phyloP scores from a whole-genome alignment of 352 stramenopile species.

The Hyaloperonospora brassicae region DNA sequence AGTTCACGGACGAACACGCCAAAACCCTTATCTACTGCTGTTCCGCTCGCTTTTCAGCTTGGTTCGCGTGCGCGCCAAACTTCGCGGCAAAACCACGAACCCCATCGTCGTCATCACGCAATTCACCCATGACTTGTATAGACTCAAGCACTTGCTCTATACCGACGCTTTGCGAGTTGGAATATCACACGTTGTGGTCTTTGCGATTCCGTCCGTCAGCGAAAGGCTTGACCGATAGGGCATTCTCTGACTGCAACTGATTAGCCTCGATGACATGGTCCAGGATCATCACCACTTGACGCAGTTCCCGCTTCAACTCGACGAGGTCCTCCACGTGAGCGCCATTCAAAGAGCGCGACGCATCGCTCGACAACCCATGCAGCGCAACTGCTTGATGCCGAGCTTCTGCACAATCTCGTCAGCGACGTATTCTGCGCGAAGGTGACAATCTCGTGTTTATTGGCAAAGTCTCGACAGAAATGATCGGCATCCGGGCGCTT shows the following conservation, averaged over 20 bases:
- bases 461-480: conserved; percentile 71
- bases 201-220: conserved; percentile 70
- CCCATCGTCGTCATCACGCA: conserved; percentile 69
- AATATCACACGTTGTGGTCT: conserved; percentile 73
- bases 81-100: conserved; percentile 68
- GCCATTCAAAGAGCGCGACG: conserved; percentile 75
- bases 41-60: conserved; percentile 73
- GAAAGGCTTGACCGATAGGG: conserved; percentile 71
- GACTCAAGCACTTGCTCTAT: conserved; percentile 67
- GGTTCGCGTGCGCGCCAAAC: conserved; percentile 68
- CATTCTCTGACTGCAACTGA: conserved; percentile 80
- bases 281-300: conserved; percentile 78
- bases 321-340: conserved; percentile 78
- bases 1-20: conserved; percentile 76
- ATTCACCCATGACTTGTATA: conserved; percentile 71
- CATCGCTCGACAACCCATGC: conserved; percentile 67
- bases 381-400: conserved; percentile 74
- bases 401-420: conserved; percentile 77
- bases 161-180: conserved; percentile 77
- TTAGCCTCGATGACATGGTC: conserved; percentile 72
- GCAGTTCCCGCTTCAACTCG: conserved; percentile 73
- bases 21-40: conserved; percentile 73
- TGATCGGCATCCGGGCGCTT: conserved; percentile 81
- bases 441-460: conserved; percentile 85
- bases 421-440: conserved; percentile 80